A percentile compares a stretch with the other conserved stretches of the same genome.
These are phyloP conservation scores for Scutellaria barbata DNA, from an alignment of 257 asterid species.

Conservation along the genomic window DNA sequence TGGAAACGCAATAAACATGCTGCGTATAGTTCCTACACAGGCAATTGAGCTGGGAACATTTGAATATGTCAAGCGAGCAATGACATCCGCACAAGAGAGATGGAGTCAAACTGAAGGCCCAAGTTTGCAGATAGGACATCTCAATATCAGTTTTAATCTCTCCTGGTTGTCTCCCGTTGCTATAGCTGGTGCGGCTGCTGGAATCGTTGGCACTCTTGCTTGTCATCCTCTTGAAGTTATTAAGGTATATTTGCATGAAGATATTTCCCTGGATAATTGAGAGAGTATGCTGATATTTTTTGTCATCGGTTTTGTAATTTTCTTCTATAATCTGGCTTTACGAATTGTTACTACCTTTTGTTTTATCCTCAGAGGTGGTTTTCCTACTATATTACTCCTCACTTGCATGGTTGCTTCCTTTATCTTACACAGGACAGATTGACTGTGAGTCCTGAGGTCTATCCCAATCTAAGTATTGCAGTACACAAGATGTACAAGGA, in stretches of 20 bases:
- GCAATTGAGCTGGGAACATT: slow-evolving; percentile 96
- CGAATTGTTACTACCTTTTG: not conserved
- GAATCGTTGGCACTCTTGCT: slow-evolving; percentile 82
- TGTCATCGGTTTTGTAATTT: not conserved
- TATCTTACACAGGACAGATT: slow-evolving; percentile 74
- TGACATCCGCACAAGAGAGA: slow-evolving; percentile 71
- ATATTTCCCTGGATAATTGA: not conserved
- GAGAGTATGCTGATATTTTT: not conserved
- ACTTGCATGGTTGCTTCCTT: not conserved
- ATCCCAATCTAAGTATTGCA: slow-evolving; percentile 79
- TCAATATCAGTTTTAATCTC: slow-evolving; percentile 55
- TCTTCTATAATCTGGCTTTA: not conserved
- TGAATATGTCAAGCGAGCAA: slow-evolving; percentile 84
- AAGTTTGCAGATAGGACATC: slow-evolving; percentile 57
- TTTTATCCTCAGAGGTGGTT: not conserved
- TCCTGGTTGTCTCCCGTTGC: slow-evolving; percentile 93
- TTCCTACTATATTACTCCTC: not conserved
- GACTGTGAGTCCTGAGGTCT: slow-evolving; percentile 79
- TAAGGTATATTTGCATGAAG: slow-evolving; percentile 57
- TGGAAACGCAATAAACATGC: slow-evolving; percentile 88
- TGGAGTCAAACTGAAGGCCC: slow-evolving; percentile 58
- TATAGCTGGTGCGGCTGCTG: slow-evolving; percentile 97
- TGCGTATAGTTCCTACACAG: slow-evolving; percentile 91
- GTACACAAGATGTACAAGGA: slow-evolving; percentile 66
- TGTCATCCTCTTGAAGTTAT: slow-evolving; percentile 98